Evolutionary conservation across 805 yeast genomes (phyloP), one percentile per base, ranked within the genome.

Genomic region (Yarrowia phangngaensis): DNA sequence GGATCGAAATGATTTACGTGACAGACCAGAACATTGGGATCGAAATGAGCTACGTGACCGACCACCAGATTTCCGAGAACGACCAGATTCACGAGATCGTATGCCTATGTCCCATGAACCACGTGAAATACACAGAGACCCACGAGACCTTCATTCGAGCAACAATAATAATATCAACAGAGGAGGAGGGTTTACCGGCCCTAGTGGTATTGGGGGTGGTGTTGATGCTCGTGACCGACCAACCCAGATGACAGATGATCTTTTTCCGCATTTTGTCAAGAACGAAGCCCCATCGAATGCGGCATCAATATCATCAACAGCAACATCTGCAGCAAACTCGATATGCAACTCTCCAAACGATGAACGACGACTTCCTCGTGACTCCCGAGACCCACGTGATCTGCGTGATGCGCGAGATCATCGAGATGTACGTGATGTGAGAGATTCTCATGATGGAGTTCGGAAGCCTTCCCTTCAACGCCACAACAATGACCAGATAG

Each of bases 211-310:
- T 11, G 28, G n/a, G n/a, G n/a, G 9, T 14, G 28, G 5, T 12
- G n/a, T 14, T 6, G 30, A 27, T 13, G 12, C 30, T 7, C 30
- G 30, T 27, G 30, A 27, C 30, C 6, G 30, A 14, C n/a, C 28
- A 11, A 11, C n/a, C n/a, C n/a, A 11, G n/a, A n/a, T n/a, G n/a
- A 11, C 31, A 3, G 32, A 38, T 24, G 45, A 38, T 11, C 9
- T 38, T 20, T 38, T 38, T 15, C 45, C 45, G 19, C 45, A 38
- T 27, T 38, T 38, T 6, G 45, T 38, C 32, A 38, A 36, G 6
- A 36, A 38, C 14, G 45, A 38, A 24, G 16, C 43, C 22, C 9
- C 43, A 5, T 26, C 23, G 2, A 19, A 26, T 8, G 28, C 40
- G 13, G 40, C 40, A 11, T 26, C 28, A 5, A 28, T 20, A 15